phyloP scores from a whole-genome alignment of 495 filamentous ascomycete species.

The Hypomontagnella monticulosa region DNA sequence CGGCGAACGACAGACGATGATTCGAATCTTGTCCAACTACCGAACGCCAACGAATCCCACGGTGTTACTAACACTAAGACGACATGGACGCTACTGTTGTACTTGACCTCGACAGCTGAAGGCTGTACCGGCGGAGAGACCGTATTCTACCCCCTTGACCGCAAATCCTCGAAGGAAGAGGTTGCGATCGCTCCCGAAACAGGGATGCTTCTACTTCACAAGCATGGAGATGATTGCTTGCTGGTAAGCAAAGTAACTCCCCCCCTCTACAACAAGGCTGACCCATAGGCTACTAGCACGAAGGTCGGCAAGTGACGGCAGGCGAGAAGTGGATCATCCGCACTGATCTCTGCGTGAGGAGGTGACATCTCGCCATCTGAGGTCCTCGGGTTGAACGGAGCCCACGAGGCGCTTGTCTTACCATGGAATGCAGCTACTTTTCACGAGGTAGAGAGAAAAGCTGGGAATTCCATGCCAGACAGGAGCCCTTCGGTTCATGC shows the following conservation, averaged over 20 bases:
- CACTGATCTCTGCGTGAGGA: constrained; percentile 82
- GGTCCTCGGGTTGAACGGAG: constrained; percentile 40
- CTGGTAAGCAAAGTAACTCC: constrained; percentile 53
- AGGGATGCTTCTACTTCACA: constrained; percentile 86
- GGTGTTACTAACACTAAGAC: constrained; percentile 74
- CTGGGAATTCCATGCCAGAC: no score
- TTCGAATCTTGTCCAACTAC: constrained; percentile 34
- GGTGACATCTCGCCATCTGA: not conserved
- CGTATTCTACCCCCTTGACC: constrained; percentile 84
- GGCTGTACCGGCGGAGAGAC: constrained; percentile 86
- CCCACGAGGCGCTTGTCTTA: not conserved
- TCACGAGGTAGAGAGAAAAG: no score
- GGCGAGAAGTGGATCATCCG: constrained; percentile 96
- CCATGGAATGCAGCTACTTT: not conserved
- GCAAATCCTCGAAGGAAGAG: constrained; percentile 64
- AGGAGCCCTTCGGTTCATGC: no score
- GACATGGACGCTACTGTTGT: constrained; percentile 92
- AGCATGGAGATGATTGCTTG: constrained; percentile 88
- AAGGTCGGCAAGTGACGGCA: constrained; percentile 77
- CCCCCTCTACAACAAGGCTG: not conserved
- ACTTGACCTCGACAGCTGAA: constrained; percentile 74
- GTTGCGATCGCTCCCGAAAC: constrained; percentile 77
- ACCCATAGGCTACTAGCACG: constrained; percentile 62
- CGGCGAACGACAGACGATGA: constrained; percentile 46
- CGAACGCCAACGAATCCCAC: constrained; percentile 82